Evolutionary conservation across 2,329 filamentous ascomycete genomes (phyloP), one percentile per base, ranked within the genome.

Genomic region (Cladosporium halotolerans): DNA sequence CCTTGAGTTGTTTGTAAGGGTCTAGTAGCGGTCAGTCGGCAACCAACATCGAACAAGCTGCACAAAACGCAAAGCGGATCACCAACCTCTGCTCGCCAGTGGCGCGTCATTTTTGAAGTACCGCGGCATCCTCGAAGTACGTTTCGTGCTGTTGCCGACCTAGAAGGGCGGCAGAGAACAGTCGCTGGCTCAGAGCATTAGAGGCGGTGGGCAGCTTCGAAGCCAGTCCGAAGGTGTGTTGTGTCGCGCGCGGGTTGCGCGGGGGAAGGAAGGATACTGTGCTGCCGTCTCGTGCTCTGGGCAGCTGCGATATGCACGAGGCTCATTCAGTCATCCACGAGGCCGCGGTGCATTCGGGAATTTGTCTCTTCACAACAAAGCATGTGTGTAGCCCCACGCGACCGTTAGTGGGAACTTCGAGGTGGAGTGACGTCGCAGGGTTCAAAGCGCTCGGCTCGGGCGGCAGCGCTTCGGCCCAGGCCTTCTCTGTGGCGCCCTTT

Each of bases 1-100:
- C 74, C 60, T 76, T 66, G 57, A 78, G 67, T 62, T 78, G 76
- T 55, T 76, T 76, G 65, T 74, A 69, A 52, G 76, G 70, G 57
- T 78, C 75, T 66, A 54, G 9, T 39, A 14, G 14, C 11, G 10
- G 19, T 40, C 9, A 38, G 39, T 53, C 46, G 41, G 46, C 14
- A 40, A 7, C 23, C 23, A 28, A 7, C 23, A 7, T 28, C 5
- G 7, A 28, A 28, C 1, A 7, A 23, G n/a, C 42, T 44, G 42
- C 42, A 18, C 19, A 16, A 19, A 16, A 19, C 7, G 14, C 13
- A 44, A 28, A 16, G 36, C 5, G 16, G 6, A 9, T 16, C 3
- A n/a, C 28, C 23, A 46, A 69, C 66, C 67, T 66, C 68, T 62
- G 52, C 64, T 62, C 51, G 67, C 66, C 48, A 66, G 55, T 36